A percentile compares a stretch with the other conserved stretches of the same genome.
These are phyloP conservation scores for Knufia fluminis DNA, from an alignment of 2,329 filamentous ascomycete genomes.

Conservation along the genomic window DNA sequence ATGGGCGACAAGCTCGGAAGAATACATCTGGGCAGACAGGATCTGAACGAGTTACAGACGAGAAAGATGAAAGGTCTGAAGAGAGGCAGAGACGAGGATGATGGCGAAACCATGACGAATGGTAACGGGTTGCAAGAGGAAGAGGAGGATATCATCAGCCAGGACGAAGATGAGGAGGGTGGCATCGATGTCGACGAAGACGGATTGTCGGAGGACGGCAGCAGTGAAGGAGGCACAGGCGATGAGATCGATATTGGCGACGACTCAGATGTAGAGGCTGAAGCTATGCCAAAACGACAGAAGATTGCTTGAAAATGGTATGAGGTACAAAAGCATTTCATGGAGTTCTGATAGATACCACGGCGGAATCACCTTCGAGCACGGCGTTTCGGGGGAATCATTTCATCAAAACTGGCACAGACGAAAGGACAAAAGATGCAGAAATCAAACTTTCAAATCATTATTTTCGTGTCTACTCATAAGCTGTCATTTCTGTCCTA, in stretches of 20 bases:
- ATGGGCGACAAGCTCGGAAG: conserved; percentile 96
- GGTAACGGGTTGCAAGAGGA: conserved; percentile 14
- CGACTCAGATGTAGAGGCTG: conserved; percentile 10
- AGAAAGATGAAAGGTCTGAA: conserved; percentile 99
- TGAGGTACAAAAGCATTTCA: not conserved
- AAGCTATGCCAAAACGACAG: conserved; percentile 20
- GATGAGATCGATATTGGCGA: conserved; percentile 16
- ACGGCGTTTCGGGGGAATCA: not conserved
- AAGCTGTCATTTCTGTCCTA: too few relatives aligned
- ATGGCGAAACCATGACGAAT: conserved; percentile 27
- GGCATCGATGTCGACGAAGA: conserved; percentile 33
- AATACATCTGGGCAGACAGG: conserved; percentile 83
- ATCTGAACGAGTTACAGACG: conserved; percentile 78
- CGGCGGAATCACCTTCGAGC: not conserved
- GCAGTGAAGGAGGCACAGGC: conserved; percentile 21
- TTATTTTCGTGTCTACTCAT: too few relatives aligned
- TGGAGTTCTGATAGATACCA: not conserved
- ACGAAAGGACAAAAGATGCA: too few relatives aligned
- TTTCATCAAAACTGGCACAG: too few relatives aligned
- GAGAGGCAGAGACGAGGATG: conserved; percentile 58
- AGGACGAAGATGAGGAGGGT: conserved; percentile 20
- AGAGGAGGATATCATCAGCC: conserved; percentile 19
- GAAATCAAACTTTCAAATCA: too few relatives aligned
- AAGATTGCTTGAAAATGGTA: conserved; percentile 9
- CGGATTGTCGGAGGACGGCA: conserved; percentile 14